phyloP scores from a whole-genome alignment of 1,284 basidiomycete genomes.

The Cutaneotrichosporon sp. region DNA sequence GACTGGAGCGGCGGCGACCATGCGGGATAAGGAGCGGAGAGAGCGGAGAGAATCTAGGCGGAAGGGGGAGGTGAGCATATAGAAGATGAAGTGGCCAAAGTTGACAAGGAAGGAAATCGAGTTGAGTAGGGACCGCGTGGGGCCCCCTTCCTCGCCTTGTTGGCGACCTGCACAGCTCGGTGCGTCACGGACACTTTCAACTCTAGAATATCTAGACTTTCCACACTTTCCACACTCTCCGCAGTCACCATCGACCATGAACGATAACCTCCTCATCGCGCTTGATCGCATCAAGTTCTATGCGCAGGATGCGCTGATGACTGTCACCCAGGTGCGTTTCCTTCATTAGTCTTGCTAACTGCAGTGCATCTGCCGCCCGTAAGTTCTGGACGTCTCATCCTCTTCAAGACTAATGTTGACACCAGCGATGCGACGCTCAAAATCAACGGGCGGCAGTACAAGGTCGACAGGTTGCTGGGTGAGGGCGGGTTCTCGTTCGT shows the following conservation, averaged over 20 bases:
- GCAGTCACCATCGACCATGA: conserved; percentile 30
- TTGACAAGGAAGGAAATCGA: not conserved
- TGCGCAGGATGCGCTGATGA: conserved; percentile 38
- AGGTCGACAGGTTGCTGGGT: conserved; percentile 79
- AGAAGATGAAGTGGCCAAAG: conserved; percentile 3
- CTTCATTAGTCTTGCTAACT: not conserved
- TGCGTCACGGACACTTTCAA: not conserved
- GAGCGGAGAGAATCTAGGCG: not conserved
- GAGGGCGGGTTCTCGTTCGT: conserved; percentile 96
- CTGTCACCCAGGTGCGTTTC: conserved; percentile 40
- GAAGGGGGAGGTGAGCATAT: conserved; percentile 4
- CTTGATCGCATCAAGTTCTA: conserved; percentile 47
- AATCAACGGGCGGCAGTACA: conserved; percentile 89
- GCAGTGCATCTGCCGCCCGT: conserved; percentile 54
- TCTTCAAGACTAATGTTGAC: not conserved
- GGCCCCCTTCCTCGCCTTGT: conserved; percentile 2
- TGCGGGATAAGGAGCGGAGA: conserved; percentile 6
- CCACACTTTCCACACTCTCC: not conserved
- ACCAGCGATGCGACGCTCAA: conserved; percentile 64
- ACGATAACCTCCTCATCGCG: conserved; percentile 43
- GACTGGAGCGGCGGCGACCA: conserved; percentile 7
- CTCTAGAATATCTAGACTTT: not conserved
- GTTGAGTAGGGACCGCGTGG: not conserved
- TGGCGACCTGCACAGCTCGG: conserved; percentile 5
- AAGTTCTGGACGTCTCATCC: conserved; percentile 17